Evolutionary conservation across 2,329 filamentous ascomycete species (phyloP).

Genomic region (Monilinia polystroma): DNA sequence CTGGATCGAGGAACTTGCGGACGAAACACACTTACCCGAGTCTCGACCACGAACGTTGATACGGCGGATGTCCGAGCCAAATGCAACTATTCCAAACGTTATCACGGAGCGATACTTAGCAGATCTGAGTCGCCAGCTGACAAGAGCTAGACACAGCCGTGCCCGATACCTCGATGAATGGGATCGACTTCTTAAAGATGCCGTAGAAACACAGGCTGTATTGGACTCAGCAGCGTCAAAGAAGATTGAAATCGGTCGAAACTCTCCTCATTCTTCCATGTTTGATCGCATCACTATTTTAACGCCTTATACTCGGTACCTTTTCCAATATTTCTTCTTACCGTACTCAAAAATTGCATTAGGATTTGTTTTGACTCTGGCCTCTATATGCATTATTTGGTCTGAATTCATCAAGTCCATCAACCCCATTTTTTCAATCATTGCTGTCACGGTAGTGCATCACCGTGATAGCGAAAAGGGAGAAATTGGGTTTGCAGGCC

Average conservation of each 20-base stretch:
- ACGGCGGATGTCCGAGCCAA: constrained; percentile 45
- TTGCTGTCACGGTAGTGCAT: constrained; percentile 58
- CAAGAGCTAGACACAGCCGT: constrained; percentile 78
- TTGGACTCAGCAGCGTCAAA: constrained; percentile 80
- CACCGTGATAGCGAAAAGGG: constrained; percentile 64
- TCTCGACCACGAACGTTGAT: constrained; percentile 48
- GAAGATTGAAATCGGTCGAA: constrained; percentile 70
- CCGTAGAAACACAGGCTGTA: constrained; percentile 73
- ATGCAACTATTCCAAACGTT: constrained; percentile 66
- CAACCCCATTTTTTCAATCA: constrained; percentile 71
- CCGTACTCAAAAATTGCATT: constrained; percentile 65
- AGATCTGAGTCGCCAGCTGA: constrained; percentile 78
- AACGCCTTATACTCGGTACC: constrained; percentile 78
- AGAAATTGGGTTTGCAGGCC: constrained; percentile 81
- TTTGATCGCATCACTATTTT: constrained; percentile 60
- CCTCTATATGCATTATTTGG: constrained; percentile 85
- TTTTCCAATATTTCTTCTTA: constrained; percentile 71
- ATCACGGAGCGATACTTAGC: constrained; percentile 93
- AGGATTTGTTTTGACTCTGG: constrained; percentile 67
- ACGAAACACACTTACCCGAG: constrained; percentile 70
- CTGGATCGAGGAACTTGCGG: constrained; percentile 93
- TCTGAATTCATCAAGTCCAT: constrained; percentile 88
- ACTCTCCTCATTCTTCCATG: constrained; percentile 55
- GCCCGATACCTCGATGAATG: constrained; percentile 83
- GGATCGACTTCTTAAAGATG: constrained; percentile 73